phyloP scores from a whole-genome alignment of 2,329 filamentous ascomycete genomes.

The Phoma sp. region DNA sequence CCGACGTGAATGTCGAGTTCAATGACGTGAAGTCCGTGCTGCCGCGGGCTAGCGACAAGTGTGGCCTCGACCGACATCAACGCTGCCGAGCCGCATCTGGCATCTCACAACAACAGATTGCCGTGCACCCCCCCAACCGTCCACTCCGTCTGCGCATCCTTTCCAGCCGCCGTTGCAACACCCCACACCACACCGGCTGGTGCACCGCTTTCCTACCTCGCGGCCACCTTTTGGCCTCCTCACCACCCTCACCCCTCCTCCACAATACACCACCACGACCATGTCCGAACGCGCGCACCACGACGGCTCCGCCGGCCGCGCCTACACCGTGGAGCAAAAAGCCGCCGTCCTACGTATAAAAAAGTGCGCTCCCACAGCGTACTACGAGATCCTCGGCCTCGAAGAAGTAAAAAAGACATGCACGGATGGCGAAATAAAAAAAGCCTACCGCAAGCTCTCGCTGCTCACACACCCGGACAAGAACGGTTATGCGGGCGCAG shows the following conservation, averaged over 20 bases:
- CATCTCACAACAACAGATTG: slow-evolving; percentile 21
- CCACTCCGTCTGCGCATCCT: slow-evolving; percentile 1
- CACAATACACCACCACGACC: slow-evolving; percentile 13
- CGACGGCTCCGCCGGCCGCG: slow-evolving; percentile 76
- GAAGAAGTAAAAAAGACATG: slow-evolving; percentile 69
- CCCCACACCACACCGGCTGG: background rate
- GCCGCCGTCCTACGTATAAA: slow-evolving; percentile 89
- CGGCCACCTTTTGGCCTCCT: slow-evolving; percentile 8
- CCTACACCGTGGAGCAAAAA: slow-evolving; percentile 89
- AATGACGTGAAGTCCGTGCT: slow-evolving; percentile 37
- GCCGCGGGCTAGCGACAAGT: slow-evolving; percentile 27
- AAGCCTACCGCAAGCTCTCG: slow-evolving; percentile 94
- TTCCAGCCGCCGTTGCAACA: background rate
- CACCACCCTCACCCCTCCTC: slow-evolving; percentile 8
- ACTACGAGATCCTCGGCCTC: slow-evolving; percentile 92
- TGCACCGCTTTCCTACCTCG: slow-evolving; percentile 1
- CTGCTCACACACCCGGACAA: slow-evolving; percentile 98
- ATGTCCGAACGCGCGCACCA: slow-evolving; percentile 70
- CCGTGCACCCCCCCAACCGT: slow-evolving; percentile 1
- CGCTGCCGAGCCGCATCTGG: slow-evolving; percentile 26
- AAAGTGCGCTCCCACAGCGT: slow-evolving; percentile 82
- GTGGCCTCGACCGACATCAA: slow-evolving; percentile 37
- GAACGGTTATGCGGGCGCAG: slow-evolving; percentile 93
- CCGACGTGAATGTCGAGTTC: slow-evolving; percentile 12
- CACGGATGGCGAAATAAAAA: slow-evolving; percentile 89